Conservation (phyloP, 306 rosid genomes). For the Fragaria ananassa region DNA sequence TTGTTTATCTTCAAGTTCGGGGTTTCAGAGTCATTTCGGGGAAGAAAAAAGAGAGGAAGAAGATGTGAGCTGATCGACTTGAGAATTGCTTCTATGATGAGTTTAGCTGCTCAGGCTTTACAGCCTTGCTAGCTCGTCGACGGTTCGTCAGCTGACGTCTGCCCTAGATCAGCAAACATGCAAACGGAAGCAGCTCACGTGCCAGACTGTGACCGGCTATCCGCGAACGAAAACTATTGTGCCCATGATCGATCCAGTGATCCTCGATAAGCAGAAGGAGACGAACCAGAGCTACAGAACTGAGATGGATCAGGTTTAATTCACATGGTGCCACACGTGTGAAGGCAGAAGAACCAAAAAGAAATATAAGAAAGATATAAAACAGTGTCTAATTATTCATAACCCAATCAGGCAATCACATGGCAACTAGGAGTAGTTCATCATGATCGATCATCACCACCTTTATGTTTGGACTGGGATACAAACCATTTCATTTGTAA, state of each 20-base stretch:
- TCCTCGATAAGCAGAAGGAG: conserved; percentile 11
- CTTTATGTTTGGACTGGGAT: neutral
- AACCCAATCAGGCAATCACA: neutral
- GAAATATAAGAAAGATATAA: neutral
- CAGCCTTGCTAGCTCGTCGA: neutral
- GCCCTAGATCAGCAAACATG: neutral
- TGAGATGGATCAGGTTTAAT: neutral
- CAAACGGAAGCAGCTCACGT: conserved; percentile 23
- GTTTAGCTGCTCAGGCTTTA: no score
- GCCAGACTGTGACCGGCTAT: neutral
- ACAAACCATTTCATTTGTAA: neutral
- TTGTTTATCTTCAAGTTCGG: neutral
- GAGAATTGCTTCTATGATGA: no score
- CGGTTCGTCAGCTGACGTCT: neutral
- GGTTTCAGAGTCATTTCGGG: neutral
- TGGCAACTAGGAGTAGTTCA: conserved; percentile 5
- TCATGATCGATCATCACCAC: neutral
- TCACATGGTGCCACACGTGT: conserved; percentile 30
- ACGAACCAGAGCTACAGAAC: neutral
- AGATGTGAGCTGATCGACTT: neutral
- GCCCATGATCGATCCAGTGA: conserved; percentile 5
- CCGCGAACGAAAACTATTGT: neutral
- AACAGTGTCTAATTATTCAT: neutral
- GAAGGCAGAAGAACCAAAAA: neutral
- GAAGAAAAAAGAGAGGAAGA: neutral